Percentiles rank a stretch among this genome's conserved stretches.
Evolutionary conservation across 306 rosid species (phyloP).

Genomic region (Cicer chorassanicum): DNA sequence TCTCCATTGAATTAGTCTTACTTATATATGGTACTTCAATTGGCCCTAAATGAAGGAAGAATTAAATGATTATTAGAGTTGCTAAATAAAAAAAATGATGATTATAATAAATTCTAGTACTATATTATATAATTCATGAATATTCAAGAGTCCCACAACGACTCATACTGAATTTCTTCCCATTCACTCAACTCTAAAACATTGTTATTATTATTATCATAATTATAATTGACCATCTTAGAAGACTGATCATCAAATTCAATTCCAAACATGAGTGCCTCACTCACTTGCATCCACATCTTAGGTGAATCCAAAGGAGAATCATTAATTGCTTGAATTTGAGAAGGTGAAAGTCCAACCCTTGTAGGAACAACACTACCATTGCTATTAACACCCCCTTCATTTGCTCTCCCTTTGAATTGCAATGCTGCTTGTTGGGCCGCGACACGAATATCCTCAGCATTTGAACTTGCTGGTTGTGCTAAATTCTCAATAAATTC

Average conservation of each 20-base stretch:
- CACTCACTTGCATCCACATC: conserved; percentile 89
- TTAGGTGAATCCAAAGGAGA: conserved; percentile 87
- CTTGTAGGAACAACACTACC: conserved; percentile 41
- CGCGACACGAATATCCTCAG: conserved; percentile 68
- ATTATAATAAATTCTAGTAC: neutral
- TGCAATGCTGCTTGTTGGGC: conserved; percentile 80
- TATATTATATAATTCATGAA: neutral
- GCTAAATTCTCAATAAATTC: conserved; percentile 59
- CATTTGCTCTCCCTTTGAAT: conserved; percentile 7
- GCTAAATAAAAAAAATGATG: neutral
- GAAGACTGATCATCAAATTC: conserved; percentile 42
- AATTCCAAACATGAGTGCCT: conserved; percentile 38
- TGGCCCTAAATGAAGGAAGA: conserved; percentile 24
- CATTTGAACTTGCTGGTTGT: conserved; percentile 52
- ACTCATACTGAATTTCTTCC: conserved; percentile 56
- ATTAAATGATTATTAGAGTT: neutral
- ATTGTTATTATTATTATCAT: conserved; percentile 6
- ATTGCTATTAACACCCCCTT: neutral
- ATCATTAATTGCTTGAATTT: conserved; percentile 89
- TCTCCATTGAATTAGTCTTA: conserved; percentile 14
- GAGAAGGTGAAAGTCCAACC: conserved; percentile 68
- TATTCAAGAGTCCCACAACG: conserved; percentile 58
- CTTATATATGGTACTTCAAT: neutral
- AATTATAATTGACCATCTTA: neutral
- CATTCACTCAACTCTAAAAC: conserved; percentile 44